Base-by-base conservation (phyloP, 352 stramenopile genomes). In the Stramenopiles sp. region DNA sequence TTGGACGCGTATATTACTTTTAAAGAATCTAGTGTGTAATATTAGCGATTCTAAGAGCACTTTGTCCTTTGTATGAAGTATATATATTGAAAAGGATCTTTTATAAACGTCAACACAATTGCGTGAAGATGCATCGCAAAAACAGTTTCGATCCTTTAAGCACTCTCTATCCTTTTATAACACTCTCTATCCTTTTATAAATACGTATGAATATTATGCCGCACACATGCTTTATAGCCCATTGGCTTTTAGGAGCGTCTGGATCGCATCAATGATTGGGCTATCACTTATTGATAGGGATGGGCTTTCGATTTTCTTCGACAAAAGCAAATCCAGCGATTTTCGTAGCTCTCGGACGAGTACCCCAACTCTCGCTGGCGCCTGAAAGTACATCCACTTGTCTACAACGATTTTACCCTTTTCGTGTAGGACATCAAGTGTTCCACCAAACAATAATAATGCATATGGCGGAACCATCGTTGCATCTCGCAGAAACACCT, bases 371-470 rank as follows among this genome's bases (percentile, higher is more conserved):
- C 96, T 94, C 0, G 93, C 90, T 55, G 95, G 88, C 71, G 94
- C 91, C 30, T 94, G 85, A 83, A 99, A 98, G 30, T 92, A 90
- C 44, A 98, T 92, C 91, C 94, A 98, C 0, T 91, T 81, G 81
- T 97, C 92, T 0, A 96, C 80, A 0, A 81, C 86, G 25, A 97
- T 84, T 76, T 91, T 81, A 32, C 93, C 88, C 84, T 97, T 92
- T 81, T 94, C 92, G 84, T 98, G 93, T 33, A 91, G 87, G 0
- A 98, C 91, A 4, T 93, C 90, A 32, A 98, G 84, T 0, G 85
- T 85, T n/a, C 97, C 97, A 29, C 96, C 96, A 86, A 99, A 99
- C 22, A 99, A 88, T 31, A 99, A 86, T 78, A 99, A 87, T 32
- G 94, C 91, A 85, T 98, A 99, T 7, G 95, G 88, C 75, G 93